A percentile compares a stretch with the other conserved stretches of the same genome.
Conservation (phyloP, 148 eudicot species). For the Diospyros lotus region DNA sequence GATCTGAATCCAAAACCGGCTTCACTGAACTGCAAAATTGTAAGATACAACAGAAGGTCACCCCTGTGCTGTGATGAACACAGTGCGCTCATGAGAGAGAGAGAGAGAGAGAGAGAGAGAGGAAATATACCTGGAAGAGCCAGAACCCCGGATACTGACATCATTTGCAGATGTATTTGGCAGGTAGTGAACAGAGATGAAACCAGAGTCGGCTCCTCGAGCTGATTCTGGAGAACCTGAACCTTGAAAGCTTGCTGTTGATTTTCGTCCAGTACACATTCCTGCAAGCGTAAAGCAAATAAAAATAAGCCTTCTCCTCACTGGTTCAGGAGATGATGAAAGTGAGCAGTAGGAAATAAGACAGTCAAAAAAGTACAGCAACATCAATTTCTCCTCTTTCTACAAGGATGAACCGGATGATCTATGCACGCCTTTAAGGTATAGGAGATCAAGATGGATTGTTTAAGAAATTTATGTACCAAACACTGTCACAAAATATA, state of each 20-base stretch:
- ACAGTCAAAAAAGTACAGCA: not conserved
- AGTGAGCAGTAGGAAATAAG: not conserved
- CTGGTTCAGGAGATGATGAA: not conserved
- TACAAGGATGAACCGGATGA: not conserved
- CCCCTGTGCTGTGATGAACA: not conserved
- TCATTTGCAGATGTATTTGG: slow-evolving; percentile 28
- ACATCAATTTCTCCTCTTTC: not conserved
- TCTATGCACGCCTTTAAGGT: not conserved
- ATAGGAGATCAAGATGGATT: not conserved
- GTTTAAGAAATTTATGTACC: too few relatives aligned
- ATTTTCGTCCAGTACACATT: slow-evolving; percentile 33
- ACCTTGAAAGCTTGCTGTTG: slow-evolving; percentile 29
- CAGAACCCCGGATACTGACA: slow-evolving; percentile 15
- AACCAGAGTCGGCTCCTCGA: slow-evolving; percentile 23
- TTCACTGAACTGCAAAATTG: slow-evolving; percentile 24
- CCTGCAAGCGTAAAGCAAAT: slow-evolving; percentile 26
- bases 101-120: not conserved
- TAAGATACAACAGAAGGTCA: not conserved
- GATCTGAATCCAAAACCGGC: slow-evolving; percentile 17
- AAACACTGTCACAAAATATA: too few relatives aligned
- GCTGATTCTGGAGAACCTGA: slow-evolving; percentile 41
- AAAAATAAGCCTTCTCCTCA: not conserved
- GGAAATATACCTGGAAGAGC: slow-evolving; percentile 31
- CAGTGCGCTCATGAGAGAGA: not conserved
- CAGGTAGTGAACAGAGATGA: slow-evolving; percentile 28